These are phyloP conservation scores for Cochlearia excelsa DNA, from an alignment of 345 rosid species.

Conservation along the genomic window DNA sequence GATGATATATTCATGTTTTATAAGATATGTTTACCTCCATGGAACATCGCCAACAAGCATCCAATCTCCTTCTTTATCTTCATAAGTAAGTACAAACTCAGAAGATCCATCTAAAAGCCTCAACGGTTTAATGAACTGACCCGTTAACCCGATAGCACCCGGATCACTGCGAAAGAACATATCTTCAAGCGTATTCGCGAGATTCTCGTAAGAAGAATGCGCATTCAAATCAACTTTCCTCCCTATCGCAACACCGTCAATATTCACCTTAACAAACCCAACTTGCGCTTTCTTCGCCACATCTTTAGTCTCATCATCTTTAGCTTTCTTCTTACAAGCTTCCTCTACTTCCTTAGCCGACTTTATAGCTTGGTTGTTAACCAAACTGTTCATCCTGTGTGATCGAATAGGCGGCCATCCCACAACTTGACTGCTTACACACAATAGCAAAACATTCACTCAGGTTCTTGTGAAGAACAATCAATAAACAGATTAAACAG, in stretches of 20 bases:
- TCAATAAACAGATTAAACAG: slow-evolving; percentile 23
- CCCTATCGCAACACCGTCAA: slow-evolving; percentile 88
- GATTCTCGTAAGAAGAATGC: slow-evolving; percentile 62
- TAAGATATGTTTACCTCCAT: slow-evolving; percentile 59
- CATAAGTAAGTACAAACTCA: slow-evolving; percentile 83
- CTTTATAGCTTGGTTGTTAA: slow-evolving; percentile 54
- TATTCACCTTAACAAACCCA: slow-evolving; percentile 84
- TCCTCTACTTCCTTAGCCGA: slow-evolving; percentile 54
- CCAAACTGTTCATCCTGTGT: slow-evolving; percentile 80
- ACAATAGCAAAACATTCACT: slow-evolving; percentile 13
- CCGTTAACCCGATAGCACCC: slow-evolving; percentile 34
- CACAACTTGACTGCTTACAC: slow-evolving; percentile 69
- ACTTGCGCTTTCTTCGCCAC: slow-evolving; percentile 51
- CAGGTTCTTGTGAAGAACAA: slow-evolving; percentile 3
- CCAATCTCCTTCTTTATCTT: slow-evolving; percentile 97
- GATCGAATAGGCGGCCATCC: slow-evolving; percentile 93
- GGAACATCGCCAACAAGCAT: slow-evolving; percentile 99
- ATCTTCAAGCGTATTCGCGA: slow-evolving; percentile 64
- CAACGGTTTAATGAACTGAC: slow-evolving; percentile 38
- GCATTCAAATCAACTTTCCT: slow-evolving; percentile 84
- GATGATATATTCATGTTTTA: not conserved
- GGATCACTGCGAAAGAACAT: slow-evolving; percentile 65
- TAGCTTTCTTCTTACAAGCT: slow-evolving; percentile 27
- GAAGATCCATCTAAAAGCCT: slow-evolving; percentile 78
- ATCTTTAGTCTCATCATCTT: slow-evolving; percentile 52